These are phyloP conservation scores for Floccularia luteovirens DNA, from an alignment of 768 basidiomycete species.

Conservation along the genomic window DNA sequence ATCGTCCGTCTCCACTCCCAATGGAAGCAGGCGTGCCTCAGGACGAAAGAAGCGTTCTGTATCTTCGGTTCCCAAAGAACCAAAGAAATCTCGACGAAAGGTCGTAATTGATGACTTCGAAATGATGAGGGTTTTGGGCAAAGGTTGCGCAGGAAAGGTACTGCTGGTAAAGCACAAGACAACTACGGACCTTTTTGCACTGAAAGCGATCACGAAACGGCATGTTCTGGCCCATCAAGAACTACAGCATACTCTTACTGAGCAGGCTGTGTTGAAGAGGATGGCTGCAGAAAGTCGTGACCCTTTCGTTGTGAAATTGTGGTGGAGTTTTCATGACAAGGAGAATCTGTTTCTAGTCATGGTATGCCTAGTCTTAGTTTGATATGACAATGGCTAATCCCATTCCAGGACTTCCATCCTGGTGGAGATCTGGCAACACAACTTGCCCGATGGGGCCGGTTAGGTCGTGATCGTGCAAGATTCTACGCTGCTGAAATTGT, in stretches of 20 bases:
- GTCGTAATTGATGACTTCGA: slow-evolving; percentile 90
- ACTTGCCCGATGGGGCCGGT: slow-evolving; percentile 89
- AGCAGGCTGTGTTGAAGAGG: slow-evolving; percentile 90
- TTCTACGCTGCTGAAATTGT: slow-evolving; percentile 98
- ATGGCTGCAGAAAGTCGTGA: slow-evolving; percentile 87
- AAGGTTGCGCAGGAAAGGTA: slow-evolving; percentile 97
- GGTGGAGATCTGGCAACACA: slow-evolving; percentile 97
- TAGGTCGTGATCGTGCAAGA: slow-evolving; percentile 89
- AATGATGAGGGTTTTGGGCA: slow-evolving; percentile 94
- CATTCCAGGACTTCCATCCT: slow-evolving; percentile 78
- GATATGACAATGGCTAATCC: not conserved
- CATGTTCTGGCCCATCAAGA: slow-evolving; percentile 97
- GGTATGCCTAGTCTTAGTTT: slow-evolving; percentile 33
- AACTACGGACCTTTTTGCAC: slow-evolving; percentile 70
- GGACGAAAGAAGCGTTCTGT: slow-evolving; percentile 33
- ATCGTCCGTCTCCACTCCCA: slow-evolving; percentile 59
- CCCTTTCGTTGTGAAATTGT: slow-evolving; percentile 92
- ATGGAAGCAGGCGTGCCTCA: slow-evolving; percentile 21
- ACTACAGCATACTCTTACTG: slow-evolving; percentile 91
- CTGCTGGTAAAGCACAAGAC: slow-evolving; percentile 80
- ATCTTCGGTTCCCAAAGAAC: slow-evolving; percentile 35
- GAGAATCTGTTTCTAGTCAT: slow-evolving; percentile 97
- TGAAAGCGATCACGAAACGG: slow-evolving; percentile 97
- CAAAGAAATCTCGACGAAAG: slow-evolving; percentile 58
- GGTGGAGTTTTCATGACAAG: slow-evolving; percentile 98